Base-by-base conservation (phyloP, 1,139 yeast genomes). In the Candida sp. region DNA sequence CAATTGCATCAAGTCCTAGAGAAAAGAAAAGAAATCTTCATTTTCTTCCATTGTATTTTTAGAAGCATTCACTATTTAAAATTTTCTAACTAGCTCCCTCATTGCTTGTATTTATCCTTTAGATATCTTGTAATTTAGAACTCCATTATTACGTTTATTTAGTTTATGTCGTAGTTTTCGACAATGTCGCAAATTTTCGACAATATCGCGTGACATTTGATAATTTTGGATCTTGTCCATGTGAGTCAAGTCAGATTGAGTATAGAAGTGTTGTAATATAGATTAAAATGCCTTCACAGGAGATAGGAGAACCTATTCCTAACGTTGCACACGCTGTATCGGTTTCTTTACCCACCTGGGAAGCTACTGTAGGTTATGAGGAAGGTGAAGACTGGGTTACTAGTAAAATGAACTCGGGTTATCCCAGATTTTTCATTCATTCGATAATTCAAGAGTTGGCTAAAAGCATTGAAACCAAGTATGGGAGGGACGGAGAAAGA, bases 321-420 rank as follows among this genome's bases (percentile, higher is more conserved):
- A 84, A 89, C 59, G 84, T 95, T 0, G 82, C 85, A 5, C 98
- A 91, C 63, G 97, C 97, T 0, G 96, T 91, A 1, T 87, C 96
- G 6, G 97, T 91, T 40, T 86, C 96, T 1, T 73, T 91, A 39
- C 98, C 98, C 5, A 87, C 96, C 0, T 91, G 97, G 97, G 87
- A 81, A 42, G 90, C 96, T 33, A 87, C 87, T 9, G 87, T 91
- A 3, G 97, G 89, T 5, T 91, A 91, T 57, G 97, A 91, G 63
- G 95, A 87, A 63, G 96, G 96, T 8, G 81, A 86, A 56, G 83
- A 77, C 19, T 84, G 93, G 88, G 91, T 91, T 4, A 82, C 84
- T n/a, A 67, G 73, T 40, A 81, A 82, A 58, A 86, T 91, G 95
- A 73, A 73, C 45, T 81, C 93, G 2, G 98, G 97, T 1, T 91